Evolutionary conservation across 345 rosid genomes (phyloP), one percentile per base, ranked within the genome.

Genomic region (Chamaenerion angustifolium): DNA sequence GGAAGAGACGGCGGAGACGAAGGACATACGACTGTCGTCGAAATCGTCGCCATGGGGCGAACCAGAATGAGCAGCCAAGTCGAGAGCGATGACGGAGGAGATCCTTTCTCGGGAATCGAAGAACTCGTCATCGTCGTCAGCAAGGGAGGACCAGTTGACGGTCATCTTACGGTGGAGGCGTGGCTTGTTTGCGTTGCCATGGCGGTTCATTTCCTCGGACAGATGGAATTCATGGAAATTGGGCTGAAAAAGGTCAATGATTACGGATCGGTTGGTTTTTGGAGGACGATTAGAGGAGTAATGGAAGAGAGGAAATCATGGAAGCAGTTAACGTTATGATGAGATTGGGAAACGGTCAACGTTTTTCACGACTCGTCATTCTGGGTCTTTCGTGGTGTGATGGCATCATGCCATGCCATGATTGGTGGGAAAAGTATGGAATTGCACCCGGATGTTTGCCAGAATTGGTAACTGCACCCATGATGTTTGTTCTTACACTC

Each of bases 131-230:
- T 81, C 82, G 48, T 77, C 84, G 37, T 81, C 88, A 37, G 68
- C 74, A 19, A 84, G 69, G 2, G 75, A 87, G 16, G 75, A 88
- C 81, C 83, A 90, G 54, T 75, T 81, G 96, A 90, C 68, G 14
- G 85, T 70, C 64, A 86, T 57, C 17, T 81, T 90, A 59, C 66
- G 74, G 60, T 46, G 77, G 45, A 79, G 56, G 12, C 81, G 37
- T 31, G 37, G 37, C 93, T 65, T 78, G 76, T 17, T 49, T 47
- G 46, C 8, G 46, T 60, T 56, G 50, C 16, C 35, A 40, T 42
- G 45, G 48, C 13, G 16, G 55, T 11, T 11, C 16, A 43, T 43
- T 49, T 16, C 13, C 48, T 15, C 27, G 35, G 56, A 12, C 16
- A 3, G 54, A 47, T 70, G 13, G 45, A 23, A 58, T 35, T 11